Evolutionary conservation across 2,329 filamentous ascomycete genomes (phyloP).

Genomic region (Emmonsiellopsis sp.): DNA sequence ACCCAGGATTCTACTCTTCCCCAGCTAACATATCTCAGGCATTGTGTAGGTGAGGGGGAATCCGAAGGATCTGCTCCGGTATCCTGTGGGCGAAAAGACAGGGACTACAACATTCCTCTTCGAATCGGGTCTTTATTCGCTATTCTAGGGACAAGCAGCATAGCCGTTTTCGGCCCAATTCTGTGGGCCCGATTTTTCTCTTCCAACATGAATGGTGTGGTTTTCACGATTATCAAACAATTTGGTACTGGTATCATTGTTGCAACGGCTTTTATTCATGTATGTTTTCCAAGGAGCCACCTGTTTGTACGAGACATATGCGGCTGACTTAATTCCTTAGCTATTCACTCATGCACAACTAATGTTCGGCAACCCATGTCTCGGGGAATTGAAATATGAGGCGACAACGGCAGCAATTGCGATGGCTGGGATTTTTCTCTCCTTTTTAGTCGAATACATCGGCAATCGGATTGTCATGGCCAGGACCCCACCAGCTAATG

Average conservation of each 20-base stretch:
- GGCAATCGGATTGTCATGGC: conserved; percentile 48
- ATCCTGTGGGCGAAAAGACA: conserved; percentile 39
- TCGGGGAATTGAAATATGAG: conserved; percentile 59
- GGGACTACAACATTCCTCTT: conserved; percentile 58
- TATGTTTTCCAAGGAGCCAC: conserved; percentile 19
- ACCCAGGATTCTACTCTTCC: no score
- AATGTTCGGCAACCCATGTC: conserved; percentile 63
- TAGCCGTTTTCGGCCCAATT: conserved; percentile 62
- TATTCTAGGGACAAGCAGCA: conserved; percentile 56
- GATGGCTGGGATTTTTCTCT: conserved; percentile 64
- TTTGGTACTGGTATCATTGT: conserved; percentile 67
- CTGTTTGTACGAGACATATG: neutral
- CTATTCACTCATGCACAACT: conserved; percentile 63
- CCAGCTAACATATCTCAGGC: conserved; percentile 13
- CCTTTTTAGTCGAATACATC: conserved; percentile 61
- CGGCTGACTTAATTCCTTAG: conserved; percentile 28
- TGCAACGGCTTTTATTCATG: conserved; percentile 60
- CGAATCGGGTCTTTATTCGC: conserved; percentile 65
- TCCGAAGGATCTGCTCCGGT: conserved; percentile 15
- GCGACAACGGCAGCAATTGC: conserved; percentile 59
- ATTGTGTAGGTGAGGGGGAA: conserved; percentile 47
- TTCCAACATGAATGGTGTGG: conserved; percentile 35
- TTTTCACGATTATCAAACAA: conserved; percentile 49
- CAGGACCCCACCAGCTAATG: conserved; percentile 11
- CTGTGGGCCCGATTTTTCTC: conserved; percentile 51